Percentiles rank a stretch among this genome's conserved stretches.
Conservation (phyloP, 345 rosid species). For the Toxicodendron radicans region DNA sequence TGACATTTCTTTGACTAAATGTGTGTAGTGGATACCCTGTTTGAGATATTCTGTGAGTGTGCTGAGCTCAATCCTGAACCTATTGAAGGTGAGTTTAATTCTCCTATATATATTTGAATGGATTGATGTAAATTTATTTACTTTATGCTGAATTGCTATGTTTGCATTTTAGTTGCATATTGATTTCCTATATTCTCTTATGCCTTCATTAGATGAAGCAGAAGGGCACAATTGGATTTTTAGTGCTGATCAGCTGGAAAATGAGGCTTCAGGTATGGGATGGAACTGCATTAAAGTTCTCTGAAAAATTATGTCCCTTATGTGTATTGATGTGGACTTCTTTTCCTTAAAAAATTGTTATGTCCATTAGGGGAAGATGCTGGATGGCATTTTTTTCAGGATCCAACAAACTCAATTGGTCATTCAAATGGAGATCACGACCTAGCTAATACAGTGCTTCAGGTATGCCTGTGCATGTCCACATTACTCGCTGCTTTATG, state of each 20-base stretch:
- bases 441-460: conserved; percentile 62
- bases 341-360: neutral
- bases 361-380: conserved; percentile 51
- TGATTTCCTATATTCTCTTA: neutral
- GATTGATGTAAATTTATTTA: neutral
- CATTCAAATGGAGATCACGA: conserved; percentile 78
- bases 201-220: conserved; percentile 36
- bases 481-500: neutral
- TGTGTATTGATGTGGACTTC: neutral
- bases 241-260: conserved; percentile 73
- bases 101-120: neutral
- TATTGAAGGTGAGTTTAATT: conserved; percentile 53
- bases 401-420: conserved; percentile 66
- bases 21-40: conserved; percentile 75
- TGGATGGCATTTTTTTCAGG: conserved; percentile 49
- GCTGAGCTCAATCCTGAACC: conserved; percentile 97
- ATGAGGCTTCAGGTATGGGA: conserved; percentile 49
- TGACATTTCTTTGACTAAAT: conserved; percentile 12
- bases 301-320: neutral
- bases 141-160: neutral
- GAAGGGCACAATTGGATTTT: conserved; percentile 70
- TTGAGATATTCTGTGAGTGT: conserved; percentile 83
- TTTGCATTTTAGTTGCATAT: neutral
- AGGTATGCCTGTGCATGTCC: conserved; percentile 42
- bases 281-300: neutral